Conservation (phyloP, 225 moss, liverwort and hornwort species). For the Physcomitrellopsis africana region DNA sequence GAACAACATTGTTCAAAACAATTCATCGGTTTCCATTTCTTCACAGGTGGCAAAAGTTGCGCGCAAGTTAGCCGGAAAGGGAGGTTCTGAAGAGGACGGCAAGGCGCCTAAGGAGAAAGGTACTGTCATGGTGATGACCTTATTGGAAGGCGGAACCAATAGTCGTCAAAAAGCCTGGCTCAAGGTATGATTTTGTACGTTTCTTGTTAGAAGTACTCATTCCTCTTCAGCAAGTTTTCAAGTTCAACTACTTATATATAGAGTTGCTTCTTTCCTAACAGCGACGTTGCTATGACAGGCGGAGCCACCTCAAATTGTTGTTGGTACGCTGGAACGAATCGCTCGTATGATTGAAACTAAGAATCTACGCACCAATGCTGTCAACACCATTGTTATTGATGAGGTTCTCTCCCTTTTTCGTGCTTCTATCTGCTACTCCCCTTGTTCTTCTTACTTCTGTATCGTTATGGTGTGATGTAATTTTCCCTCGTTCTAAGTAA, state of each 20-base stretch:
- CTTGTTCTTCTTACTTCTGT: background rate
- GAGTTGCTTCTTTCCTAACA: slow-evolving; percentile 8
- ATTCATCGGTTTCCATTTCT: background rate
- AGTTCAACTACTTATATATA: background rate
- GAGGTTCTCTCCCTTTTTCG: slow-evolving; percentile 59
- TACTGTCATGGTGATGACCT: slow-evolving; percentile 84
- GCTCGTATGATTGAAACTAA: slow-evolving; percentile 85
- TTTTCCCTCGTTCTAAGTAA: background rate
- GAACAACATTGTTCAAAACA: background rate
- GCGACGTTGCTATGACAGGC: slow-evolving; percentile 53
- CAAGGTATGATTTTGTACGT: slow-evolving; percentile 55
- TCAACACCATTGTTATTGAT: slow-evolving; percentile 86
- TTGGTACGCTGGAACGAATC: slow-evolving; percentile 89
- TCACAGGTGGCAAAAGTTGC: slow-evolving; percentile 92
- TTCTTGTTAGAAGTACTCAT: background rate
- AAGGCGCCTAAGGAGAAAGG: slow-evolving; percentile 53
- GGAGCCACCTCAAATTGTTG: slow-evolving; percentile 92
- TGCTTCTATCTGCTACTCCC: slow-evolving; percentile 1
- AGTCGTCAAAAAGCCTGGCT: slow-evolving; percentile 98
- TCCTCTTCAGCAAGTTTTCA: background rate
- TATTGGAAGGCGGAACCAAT: slow-evolving; percentile 89
- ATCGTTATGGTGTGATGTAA: background rate
- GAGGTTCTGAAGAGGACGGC: slow-evolving; percentile 51
- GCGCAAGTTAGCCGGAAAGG: slow-evolving; percentile 74
- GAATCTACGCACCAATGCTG: slow-evolving; percentile 79